Base-by-base conservation (phyloP, 2,329 filamentous ascomycete species). In the Trichoderma oligosporum region DNA sequence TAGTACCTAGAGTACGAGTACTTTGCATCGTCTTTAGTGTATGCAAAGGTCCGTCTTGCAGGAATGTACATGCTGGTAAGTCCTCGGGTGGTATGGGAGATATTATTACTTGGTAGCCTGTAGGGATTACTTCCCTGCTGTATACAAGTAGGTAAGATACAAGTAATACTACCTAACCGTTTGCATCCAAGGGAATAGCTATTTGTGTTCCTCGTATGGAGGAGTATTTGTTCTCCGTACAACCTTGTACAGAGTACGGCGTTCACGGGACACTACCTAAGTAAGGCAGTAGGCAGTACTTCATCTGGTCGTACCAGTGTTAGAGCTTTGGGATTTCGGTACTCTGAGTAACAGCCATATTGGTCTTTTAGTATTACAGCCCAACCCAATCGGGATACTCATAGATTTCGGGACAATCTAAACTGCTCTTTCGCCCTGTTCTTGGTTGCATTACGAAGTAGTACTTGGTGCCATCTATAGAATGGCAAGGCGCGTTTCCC, bases 401-500 rank as follows among this genome's bases (percentile, higher is more conserved):
- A 25, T n/a, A 44, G 14, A 7, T 5, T 3, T 53, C 31, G 27
- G 41, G 18, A 39, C 49, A 35, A 25, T 31, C 51, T 25, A 35
- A 27, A 20, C 29, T 45, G 20, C 22, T 25, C n/a, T 54, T 36
- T 27, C 31, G 22, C 14, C 7, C 31, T 20, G 20, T n/a, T 33
- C 9, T 11, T 27, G 35, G n/a, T 27, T 41, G 31, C 39, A 39
- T 25, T 39, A 22, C 7, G 9, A n/a, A 14, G 36, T 14, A 9
- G 12, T n/a, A 46, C 14, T 38, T n/a, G n/a, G n/a, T n/a, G n/a
- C n/a, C n/a, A n/a, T n/a, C n/a, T n/a, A n/a, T n/a, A n/a, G n/a
- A n/a, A n/a, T 9, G 22, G 24, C 44, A 41, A 16, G 24, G 47
- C 41, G 47, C 48, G 56, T 24, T 46, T 52, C 48, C 35, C 18